phyloP scores from a whole-genome alignment of 768 basidiomycete genomes.

The Stropharia rugosoannulata region DNA sequence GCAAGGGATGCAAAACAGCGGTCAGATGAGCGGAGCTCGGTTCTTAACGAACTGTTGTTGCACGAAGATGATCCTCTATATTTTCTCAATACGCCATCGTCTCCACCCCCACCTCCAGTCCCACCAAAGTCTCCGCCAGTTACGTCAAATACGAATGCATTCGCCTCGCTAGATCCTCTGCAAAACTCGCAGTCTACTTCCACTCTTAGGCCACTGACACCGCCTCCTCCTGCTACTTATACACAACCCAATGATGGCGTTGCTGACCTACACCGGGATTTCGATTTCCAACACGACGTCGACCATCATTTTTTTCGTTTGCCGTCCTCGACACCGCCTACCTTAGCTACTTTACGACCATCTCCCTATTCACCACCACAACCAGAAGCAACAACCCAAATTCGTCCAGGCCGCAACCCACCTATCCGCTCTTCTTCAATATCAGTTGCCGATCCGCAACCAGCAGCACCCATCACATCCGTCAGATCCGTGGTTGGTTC shows the following conservation, averaged over 20 bases:
- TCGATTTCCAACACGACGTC: conserved; percentile 29
- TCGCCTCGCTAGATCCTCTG: not conserved
- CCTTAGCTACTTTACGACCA: conserved; percentile 5
- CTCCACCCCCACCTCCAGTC: not conserved
- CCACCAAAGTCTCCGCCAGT: not conserved
- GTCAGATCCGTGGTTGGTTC: not conserved
- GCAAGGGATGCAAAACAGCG: conserved; percentile 55
- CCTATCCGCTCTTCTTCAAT: conserved; percentile 27
- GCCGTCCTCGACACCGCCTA: not conserved
- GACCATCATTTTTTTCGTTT: conserved; percentile 35
- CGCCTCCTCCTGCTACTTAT: not conserved
- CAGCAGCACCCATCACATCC: conserved; percentile 38
- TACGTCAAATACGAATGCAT: not conserved
- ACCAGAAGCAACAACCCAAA: not conserved
- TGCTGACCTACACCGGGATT: conserved; percentile 1
- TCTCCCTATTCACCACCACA: conserved; percentile 1
- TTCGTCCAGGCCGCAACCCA: conserved; percentile 24
- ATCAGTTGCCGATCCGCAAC: conserved; percentile 28
- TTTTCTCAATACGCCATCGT: conserved; percentile 37
- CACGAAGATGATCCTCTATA: conserved; percentile 74
- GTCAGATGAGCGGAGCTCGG: conserved; percentile 48
- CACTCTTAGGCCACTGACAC: not conserved
- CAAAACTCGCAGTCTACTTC: not conserved
- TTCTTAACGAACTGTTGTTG: conserved; percentile 63
- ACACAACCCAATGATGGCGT: not conserved